Base-by-base conservation (phyloP, 768 basidiomycete genomes). In the Astraeus odoratus region DNA sequence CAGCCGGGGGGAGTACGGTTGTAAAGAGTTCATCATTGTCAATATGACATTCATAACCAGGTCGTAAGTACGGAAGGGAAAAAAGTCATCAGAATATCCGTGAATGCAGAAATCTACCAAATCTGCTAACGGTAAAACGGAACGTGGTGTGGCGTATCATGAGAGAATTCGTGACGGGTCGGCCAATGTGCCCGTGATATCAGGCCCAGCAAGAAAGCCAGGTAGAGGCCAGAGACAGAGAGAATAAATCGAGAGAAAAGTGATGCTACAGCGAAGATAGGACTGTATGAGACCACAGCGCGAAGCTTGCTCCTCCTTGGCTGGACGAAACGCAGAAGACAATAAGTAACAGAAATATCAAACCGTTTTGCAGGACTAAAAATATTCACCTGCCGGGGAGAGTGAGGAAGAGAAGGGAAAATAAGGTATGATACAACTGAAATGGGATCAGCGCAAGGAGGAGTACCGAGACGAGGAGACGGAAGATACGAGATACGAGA, bases 191-290 rank as follows among this genome's bases (percentile, higher is more conserved):
- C 42, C 39, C 50, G 33, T 40, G 26, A 43, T 33, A 39, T 36
- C 50, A 37, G 43, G 30, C 33, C 46, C 34, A 36, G 50, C 13
- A 24, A 52, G 55, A 57, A 52, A 49, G 53, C 52, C 55, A 54
- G 52, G 39, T 37, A 27, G 38, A 53, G 50, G 48, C 31, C 54
- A 48, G 35, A 52, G 43, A 63, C 56, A 55, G 37, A n/a, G 16
- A 9, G 20, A 19, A 22, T 23, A 24, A 15, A 39, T 20, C 13
- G 23, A 56, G 50, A 49, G 48, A 55, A 58, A 57, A 62, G 54
- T 57, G 51, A 63, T 68, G 65, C 64, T 66, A 67, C 63, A 68
- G 46, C 27, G 51, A 54, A 49, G 34, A 51, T 53, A 30, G 46
- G 49, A 49, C 54, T 55, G 61, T n/a, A n/a, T 55, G 55, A 53